These are phyloP conservation scores for Fragaria iinumae DNA, from an alignment of 306 rosid genomes.

Conservation along the genomic window DNA sequence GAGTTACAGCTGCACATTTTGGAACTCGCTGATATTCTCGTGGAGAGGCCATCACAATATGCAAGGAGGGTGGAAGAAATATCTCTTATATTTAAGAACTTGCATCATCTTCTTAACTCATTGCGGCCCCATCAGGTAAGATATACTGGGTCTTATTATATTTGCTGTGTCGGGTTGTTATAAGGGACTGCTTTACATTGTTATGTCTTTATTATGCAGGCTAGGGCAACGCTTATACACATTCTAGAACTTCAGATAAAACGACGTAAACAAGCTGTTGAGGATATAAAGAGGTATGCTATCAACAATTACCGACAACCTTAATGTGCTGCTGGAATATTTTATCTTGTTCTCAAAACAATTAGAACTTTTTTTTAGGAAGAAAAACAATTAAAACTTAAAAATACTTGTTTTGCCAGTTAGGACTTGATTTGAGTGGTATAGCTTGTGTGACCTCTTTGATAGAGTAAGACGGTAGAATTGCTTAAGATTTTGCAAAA, in stretches of 20 bases:
- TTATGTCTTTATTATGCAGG: constrained; percentile 42
- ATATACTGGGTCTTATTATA: neutral
- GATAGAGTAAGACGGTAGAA: neutral
- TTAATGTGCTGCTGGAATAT: neutral
- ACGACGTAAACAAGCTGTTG: constrained; percentile 85
- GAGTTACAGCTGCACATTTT: constrained; percentile 79
- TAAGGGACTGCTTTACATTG: neutral
- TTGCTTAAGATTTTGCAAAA: neutral
- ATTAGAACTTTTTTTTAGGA: neutral
- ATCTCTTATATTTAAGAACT: constrained; percentile 84
- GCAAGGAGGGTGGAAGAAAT: constrained; percentile 97
- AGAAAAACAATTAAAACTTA: neutral
- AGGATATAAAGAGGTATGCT: constrained; percentile 84
- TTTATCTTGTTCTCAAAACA: neutral
- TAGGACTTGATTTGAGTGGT: neutral
- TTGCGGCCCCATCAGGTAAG: constrained; percentile 89
- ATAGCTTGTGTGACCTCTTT: neutral
- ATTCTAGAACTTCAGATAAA: constrained; percentile 77
- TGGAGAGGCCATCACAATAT: constrained; percentile 89
- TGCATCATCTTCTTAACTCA: constrained; percentile 89
- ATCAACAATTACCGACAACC: constrained; percentile 5
- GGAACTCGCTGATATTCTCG: constrained; percentile 95
- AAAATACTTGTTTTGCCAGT: neutral
- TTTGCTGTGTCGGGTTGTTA: neutral
- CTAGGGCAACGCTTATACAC: constrained; percentile 82